These are phyloP conservation scores for Lepiota brunneoincarnata DNA, from an alignment of 768 basidiomycete species.

Conservation along the genomic window DNA sequence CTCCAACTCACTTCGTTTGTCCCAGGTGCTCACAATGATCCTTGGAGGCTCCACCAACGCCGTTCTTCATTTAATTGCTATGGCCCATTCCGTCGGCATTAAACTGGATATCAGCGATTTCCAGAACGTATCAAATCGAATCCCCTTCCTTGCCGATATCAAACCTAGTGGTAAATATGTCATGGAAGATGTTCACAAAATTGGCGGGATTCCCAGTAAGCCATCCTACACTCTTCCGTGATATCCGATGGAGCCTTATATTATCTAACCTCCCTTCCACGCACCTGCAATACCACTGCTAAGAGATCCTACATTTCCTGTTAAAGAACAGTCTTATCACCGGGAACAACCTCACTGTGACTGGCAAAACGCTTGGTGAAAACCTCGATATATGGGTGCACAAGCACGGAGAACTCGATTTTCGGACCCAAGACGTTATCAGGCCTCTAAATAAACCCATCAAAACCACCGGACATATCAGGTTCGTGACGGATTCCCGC, in stretches of 20 bases:
- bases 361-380: conserved; percentile 86
- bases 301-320: conserved; percentile 83
- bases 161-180: conserved; percentile 98
- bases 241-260: background rate
- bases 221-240: conserved; percentile 14
- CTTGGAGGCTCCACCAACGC: conserved; percentile 98
- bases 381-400: conserved; percentile 89
- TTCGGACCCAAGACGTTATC: conserved; percentile 75
- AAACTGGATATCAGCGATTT: conserved; percentile 88
- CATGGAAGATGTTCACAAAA: conserved; percentile 95
- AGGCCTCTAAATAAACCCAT: conserved; percentile 85
- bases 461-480: conserved; percentile 86
- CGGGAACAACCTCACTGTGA: conserved; percentile 89
- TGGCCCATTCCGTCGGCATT: conserved; percentile 95
- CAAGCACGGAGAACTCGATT: conserved; percentile 73
- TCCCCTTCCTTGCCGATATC: conserved; percentile 93
- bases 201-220: conserved; percentile 95
- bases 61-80: conserved; percentile 93
- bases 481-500: conserved; percentile 42
- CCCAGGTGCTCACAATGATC: conserved; percentile 90
- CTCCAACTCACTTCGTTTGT: background rate
- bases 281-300: background rate
- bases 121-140: conserved; percentile 88
- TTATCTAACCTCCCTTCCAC: background rate
- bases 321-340: conserved; percentile 87